Evolutionary conservation across 225 moss, liverwort and hornwort species (phyloP).

Genomic region (Asterella californica): DNA sequence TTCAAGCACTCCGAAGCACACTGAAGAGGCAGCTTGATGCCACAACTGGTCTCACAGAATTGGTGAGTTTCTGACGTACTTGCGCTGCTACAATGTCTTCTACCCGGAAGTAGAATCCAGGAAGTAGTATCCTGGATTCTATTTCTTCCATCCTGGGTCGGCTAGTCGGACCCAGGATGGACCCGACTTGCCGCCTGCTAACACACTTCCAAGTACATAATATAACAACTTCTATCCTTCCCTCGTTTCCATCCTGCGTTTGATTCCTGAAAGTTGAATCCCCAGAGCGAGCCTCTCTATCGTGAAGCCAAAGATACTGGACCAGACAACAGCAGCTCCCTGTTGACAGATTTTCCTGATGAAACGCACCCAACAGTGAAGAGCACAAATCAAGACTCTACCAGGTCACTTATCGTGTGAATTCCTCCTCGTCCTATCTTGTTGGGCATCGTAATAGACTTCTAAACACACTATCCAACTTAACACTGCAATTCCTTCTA

Average conservation of each 20-base stretch:
- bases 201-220: neutral
- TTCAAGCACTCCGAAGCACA: constrained; percentile 59
- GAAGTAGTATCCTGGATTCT: too few relatives aligned
- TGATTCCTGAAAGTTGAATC: constrained; percentile 2
- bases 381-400: constrained; percentile 13
- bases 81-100: neutral
- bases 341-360: neutral
- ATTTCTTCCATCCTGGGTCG: too few relatives aligned
- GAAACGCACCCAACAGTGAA: neutral
- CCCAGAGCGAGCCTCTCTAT: constrained; percentile 11
- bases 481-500: too few relatives aligned
- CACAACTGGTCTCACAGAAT: constrained; percentile 35
- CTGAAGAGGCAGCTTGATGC: constrained; percentile 63
- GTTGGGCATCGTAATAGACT: neutral
- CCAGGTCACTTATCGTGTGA: constrained; percentile 8
- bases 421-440: too few relatives aligned
- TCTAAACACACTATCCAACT: neutral
- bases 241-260: neutral
- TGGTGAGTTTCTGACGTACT: constrained; percentile 25
- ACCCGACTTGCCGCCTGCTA: neutral
- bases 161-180: too few relatives aligned
- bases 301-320: constrained; percentile 19
- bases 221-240: neutral
- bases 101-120: neutral
- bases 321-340: neutral